Conservation (phyloP, 495 filamentous ascomycete genomes). For the Hypoxylon rickii region DNA sequence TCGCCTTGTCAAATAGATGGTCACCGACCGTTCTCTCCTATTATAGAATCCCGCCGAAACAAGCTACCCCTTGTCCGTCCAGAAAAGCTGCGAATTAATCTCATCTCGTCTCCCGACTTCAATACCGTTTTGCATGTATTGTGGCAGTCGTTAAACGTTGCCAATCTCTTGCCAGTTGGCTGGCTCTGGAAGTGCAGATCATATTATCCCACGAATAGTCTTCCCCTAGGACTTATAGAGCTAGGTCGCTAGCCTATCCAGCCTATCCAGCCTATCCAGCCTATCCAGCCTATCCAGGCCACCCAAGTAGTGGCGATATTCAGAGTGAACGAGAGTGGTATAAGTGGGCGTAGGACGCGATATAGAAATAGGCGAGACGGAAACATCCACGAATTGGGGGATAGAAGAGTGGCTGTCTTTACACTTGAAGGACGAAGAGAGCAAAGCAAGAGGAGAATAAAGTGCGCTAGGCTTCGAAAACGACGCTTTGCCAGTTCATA, state of each 20-base stretch:
- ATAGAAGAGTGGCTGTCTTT: constrained; percentile 1
- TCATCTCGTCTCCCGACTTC: constrained; percentile 1
- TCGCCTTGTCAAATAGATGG: constrained; percentile 27
- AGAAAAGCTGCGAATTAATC: no score
- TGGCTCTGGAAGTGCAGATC: constrained; percentile 21
- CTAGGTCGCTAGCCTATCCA: neutral
- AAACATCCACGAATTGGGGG: neutral
- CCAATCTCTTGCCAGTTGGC: no score
- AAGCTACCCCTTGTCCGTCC: no score
- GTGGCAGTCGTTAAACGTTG: no score
- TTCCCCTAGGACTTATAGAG: constrained; percentile 10
- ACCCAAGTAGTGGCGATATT: constrained; percentile 29
- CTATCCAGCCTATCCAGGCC: no score
- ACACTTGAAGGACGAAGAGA: constrained; percentile 18
- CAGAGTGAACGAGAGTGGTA: neutral
- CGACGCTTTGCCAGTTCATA: constrained; percentile 5
- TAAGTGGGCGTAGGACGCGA: constrained; percentile 17
- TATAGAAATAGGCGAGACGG: constrained; percentile 3
- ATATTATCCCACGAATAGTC: constrained; percentile 13
- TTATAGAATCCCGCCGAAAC: constrained; percentile 10
- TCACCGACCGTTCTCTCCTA: constrained; percentile 12
- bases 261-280: no score
- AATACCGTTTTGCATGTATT: neutral
- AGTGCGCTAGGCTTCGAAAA: constrained; percentile 5
- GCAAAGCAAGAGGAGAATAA: constrained; percentile 4